These are phyloP conservation scores for Bipolaris bicolor DNA, from an alignment of 2,329 filamentous ascomycete species.

Conservation along the genomic window DNA sequence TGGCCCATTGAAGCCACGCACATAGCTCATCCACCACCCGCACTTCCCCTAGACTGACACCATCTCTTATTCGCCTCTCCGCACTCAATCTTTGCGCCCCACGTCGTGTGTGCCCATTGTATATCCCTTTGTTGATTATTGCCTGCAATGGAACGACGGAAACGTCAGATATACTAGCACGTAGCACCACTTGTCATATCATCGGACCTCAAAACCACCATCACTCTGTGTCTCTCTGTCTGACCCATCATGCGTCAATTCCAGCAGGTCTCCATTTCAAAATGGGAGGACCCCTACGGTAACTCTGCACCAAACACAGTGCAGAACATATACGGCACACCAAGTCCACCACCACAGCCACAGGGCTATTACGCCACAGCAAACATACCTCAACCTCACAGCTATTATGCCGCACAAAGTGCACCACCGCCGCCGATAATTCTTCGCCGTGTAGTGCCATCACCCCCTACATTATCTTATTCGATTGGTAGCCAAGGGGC, in stretches of 20 bases:
- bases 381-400: too few relatives aligned
- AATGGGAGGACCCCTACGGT: slow-evolving; percentile 42
- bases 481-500: slow-evolving; percentile 30
- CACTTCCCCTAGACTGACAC: slow-evolving; percentile 34
- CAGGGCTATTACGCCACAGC: slow-evolving; percentile 13
- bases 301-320: slow-evolving; percentile 22
- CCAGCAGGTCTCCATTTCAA: slow-evolving; percentile 41
- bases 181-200: slow-evolving; percentile 39
- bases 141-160: slow-evolving; percentile 41
- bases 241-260: slow-evolving; percentile 42
- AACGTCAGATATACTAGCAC: slow-evolving; percentile 35
- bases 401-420: slow-evolving; percentile 4
- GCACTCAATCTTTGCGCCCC: slow-evolving; percentile 40
- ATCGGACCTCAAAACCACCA: slow-evolving; percentile 24
- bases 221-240: slow-evolving; percentile 23
- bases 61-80: slow-evolving; percentile 45
- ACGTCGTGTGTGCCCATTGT: slow-evolving; percentile 47
- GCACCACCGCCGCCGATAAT: slow-evolving; percentile 20
- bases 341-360: slow-evolving; percentile 16
- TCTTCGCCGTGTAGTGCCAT: slow-evolving; percentile 35
- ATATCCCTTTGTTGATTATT: slow-evolving; percentile 34
- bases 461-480: slow-evolving; percentile 31
- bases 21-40: slow-evolving; percentile 31
- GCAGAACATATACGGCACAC: slow-evolving; percentile 24
- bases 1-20: slow-evolving; percentile 40